Base-by-base conservation (phyloP, 1,139 yeast species). In the Yamadazyma sp. region DNA sequence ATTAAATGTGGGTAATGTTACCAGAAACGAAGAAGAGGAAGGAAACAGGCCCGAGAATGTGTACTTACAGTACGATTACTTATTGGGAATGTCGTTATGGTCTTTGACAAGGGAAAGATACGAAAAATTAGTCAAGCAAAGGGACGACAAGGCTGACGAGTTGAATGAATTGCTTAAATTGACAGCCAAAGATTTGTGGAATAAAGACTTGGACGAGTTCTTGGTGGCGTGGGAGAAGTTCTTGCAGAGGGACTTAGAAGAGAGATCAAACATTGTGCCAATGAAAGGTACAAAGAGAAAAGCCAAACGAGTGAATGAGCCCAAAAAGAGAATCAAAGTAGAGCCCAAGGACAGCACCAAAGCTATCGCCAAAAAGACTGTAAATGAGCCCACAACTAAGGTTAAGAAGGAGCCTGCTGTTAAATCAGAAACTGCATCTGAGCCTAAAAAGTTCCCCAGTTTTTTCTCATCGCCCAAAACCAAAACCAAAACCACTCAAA, bases 61-160 rank as follows among this genome's bases (percentile, higher is more conserved):
- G 11, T 72, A 74, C 54, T 72, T 86, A 43, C 71, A 87, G 44
- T 79, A 77, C 59, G 95, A 87, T 54, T 87, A 87, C 50, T 69
- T 87, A 47, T 68, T 87, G 41, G 91, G 92, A 40, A 87, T 94
- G 96, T 79, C 91, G 28, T 82, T 94, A 51, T 89, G 97, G 95
- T 83, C 96, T 23, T 78, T 92, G 56, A 91, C 98, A 1, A 75
- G 75, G 45, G 99, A 94, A 64, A 76, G 95, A 51, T 92, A 89
- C 56, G 92, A 88, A 53, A 82, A 78, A 52, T 69, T 92, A 46
- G 66, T 89, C 52, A 73, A 73, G 39, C 95, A 89, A 59, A 75
- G 81, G 48, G 87, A 79, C 39, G 81, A 67, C 24, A 85, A 83
- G 56, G 94, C 89, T 57, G 69, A 63, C 9, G 95, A 88, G 56